Evolutionary conservation across 768 basidiomycete species (phyloP), one percentile per base, ranked within the genome.

Genomic region (Termitomyces sp.): DNA sequence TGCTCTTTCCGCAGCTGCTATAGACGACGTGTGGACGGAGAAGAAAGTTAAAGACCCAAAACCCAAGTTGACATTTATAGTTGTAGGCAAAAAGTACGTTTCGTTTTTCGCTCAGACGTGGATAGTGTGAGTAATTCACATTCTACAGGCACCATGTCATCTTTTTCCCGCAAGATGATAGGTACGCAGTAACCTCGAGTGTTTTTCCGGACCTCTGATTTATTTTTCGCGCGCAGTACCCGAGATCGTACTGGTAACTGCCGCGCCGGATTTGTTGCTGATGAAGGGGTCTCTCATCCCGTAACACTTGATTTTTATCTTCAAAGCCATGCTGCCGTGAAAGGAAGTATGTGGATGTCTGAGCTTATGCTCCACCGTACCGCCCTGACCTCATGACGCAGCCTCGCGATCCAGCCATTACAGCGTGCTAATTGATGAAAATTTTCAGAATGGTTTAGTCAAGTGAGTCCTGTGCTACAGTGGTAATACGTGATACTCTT

Each of bases 251-350:
- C 86, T 55, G 83, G 82, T 58, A 64, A 76, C 70, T 6, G 79
- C 23, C 54, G 55, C 32, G 60, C 84, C 0, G 84, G 84, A 10
- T 82, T 83, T 6, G 83, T 86, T 9, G 76, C 84, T 36, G 83
- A 85, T 58, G 68, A 58, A 51, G 63, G 64, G 5, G 73, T 84
- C 41, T 71, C 73, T 2, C 77, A 82, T 59, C 81, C 81, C 0
- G 70, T 76, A 1, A 83, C 82, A 58, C 75, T 76, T 32, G 84
- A 86, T 59, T 86, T 80, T 66, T 86, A 85, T 60, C 71, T 86
- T 2, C 80, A 81, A 50, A 79, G 79, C 0, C 82, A 83, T 29
- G 71, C 70, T 1, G 82, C 79, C 7, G 57, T 83, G 1, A 68
- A 77, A 38, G 82, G 76, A 53, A 80, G 76, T 78, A 56, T 62